Conservation (phyloP, 129 eudicot species). For the Dittrichia graveolens region DNA sequence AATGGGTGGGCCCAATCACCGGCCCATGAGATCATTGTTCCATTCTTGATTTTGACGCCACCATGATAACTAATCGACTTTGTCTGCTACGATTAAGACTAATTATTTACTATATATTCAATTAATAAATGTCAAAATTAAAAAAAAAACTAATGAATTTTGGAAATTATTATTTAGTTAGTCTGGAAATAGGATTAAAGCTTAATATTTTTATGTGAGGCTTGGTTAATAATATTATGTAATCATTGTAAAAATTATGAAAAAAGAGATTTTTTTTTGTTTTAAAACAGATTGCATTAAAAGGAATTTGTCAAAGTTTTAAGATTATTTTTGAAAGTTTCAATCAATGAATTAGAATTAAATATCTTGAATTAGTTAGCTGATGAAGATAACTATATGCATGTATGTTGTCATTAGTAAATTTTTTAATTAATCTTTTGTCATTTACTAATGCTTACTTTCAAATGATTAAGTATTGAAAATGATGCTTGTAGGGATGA, state of each 20-base stretch:
- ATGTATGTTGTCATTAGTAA: constrained; percentile 14
- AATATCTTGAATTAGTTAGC: constrained; percentile 27
- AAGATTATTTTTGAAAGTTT: not conserved
- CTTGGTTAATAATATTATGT: too few species aligned
- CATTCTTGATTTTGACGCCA: constrained; percentile 45
- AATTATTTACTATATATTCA: constrained; percentile 20
- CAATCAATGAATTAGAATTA: not conserved
- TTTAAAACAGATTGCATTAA: not conserved
- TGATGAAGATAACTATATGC: constrained; percentile 7
- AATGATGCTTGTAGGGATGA: constrained; percentile 10
- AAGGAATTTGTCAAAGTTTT: not conserved
- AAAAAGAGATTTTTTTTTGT: too few species aligned
- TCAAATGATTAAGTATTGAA: constrained; percentile 22
- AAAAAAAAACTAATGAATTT: not conserved
- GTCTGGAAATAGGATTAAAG: too few species aligned
- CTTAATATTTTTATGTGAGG: too few species aligned
- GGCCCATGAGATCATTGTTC: constrained; percentile 74
- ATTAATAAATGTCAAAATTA: too few species aligned
- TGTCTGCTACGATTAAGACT: constrained; percentile 31
- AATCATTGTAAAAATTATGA: too few species aligned
- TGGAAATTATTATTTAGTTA: too few species aligned
- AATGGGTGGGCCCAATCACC: constrained; percentile 56
- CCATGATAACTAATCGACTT: constrained; percentile 29
- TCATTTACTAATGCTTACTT: constrained; percentile 25
- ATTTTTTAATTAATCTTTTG: not conserved